phyloP scores from a whole-genome alignment of 2,329 filamentous ascomycete species.

The Aureobasidium sp. region DNA sequence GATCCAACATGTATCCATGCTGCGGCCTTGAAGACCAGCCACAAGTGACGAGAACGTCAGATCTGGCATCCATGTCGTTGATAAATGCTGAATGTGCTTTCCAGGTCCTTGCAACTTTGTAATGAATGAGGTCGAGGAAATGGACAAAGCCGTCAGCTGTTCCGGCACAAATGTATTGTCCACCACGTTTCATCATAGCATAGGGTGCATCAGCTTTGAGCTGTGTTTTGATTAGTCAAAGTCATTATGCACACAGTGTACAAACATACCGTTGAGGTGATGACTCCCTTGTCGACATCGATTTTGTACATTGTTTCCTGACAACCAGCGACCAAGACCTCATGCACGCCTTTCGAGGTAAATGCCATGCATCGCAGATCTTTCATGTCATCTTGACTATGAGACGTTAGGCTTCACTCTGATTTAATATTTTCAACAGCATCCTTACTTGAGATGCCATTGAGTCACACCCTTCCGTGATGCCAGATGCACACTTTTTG shows the following conservation, averaged over 20 bases:
- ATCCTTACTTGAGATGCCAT: conserved; percentile 73
- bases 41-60: conserved; percentile 92
- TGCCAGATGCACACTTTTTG: conserved; percentile 83
- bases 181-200: conserved; percentile 81
- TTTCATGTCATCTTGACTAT: conserved; percentile 66
- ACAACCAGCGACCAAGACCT: conserved; percentile 80
- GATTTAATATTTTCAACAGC: no score
- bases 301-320: conserved; percentile 79
- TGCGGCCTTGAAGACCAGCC: conserved; percentile 82
- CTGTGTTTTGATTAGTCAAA: conserved; percentile 33
- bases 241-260: no score
- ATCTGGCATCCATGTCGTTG: conserved; percentile 95
- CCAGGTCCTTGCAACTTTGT: conserved; percentile 78
- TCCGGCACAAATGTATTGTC: conserved; percentile 84
- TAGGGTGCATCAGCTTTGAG: conserved; percentile 69
- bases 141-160: conserved; percentile 77
- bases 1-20: conserved; percentile 75
- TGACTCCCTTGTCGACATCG: conserved; percentile 51
- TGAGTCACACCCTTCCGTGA: conserved; percentile 70
- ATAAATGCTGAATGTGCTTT: conserved; percentile 82
- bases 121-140: conserved; percentile 72
- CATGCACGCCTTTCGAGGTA: conserved; percentile 73
- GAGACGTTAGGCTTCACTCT: not conserved
- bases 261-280: conserved; percentile 35
- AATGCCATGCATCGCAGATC: conserved; percentile 94